Evolutionary conservation across 2,329 filamentous ascomycete species (phyloP).

Genomic region (Lecanicillium sp.): DNA sequence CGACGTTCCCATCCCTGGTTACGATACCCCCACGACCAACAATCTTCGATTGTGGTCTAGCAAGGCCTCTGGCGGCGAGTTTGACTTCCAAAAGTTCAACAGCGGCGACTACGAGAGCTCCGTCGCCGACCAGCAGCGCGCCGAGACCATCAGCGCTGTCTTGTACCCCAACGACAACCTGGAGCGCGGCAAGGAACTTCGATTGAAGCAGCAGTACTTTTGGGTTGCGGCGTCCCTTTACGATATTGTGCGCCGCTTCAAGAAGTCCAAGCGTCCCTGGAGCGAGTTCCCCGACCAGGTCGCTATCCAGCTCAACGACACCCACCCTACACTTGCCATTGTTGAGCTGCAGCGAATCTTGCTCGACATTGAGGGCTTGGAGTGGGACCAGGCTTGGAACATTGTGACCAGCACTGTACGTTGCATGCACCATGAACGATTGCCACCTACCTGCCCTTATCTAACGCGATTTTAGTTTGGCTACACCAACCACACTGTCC

Average conservation of each 20-base stretch:
- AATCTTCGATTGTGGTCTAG: constrained; percentile 96
- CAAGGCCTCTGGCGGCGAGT: constrained; percentile 94
- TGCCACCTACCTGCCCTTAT: too few species aligned
- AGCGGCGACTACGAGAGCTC: constrained; percentile 96
- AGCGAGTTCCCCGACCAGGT: constrained; percentile 88
- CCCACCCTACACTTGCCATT: constrained; percentile 91
- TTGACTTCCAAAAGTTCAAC: constrained; percentile 99
- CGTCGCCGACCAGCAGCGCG: constrained; percentile 93
- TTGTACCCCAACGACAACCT: constrained; percentile 97
- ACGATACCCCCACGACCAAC: constrained; percentile 83
- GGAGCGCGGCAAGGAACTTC: constrained; percentile 91
- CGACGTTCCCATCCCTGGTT: constrained; percentile 88
- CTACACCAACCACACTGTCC: constrained; percentile 97
- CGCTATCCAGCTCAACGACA: constrained; percentile 96
- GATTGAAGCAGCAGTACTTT: constrained; percentile 98
- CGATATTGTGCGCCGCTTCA: constrained; percentile 96
- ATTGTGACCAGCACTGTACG: constrained; percentile 63
- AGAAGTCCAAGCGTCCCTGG: constrained; percentile 91
- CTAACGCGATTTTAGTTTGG: too few species aligned
- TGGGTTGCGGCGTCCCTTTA: constrained; percentile 96
- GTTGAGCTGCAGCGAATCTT: constrained; percentile 93
- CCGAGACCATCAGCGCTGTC: constrained; percentile 97
- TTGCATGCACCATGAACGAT: constrained; percentile 9
- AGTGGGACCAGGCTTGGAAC: constrained; percentile 88
- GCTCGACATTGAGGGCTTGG: constrained; percentile 78